Base-by-base conservation (phyloP, 495 filamentous ascomycete genomes). In the Hypoxylon fragiforme region DNA sequence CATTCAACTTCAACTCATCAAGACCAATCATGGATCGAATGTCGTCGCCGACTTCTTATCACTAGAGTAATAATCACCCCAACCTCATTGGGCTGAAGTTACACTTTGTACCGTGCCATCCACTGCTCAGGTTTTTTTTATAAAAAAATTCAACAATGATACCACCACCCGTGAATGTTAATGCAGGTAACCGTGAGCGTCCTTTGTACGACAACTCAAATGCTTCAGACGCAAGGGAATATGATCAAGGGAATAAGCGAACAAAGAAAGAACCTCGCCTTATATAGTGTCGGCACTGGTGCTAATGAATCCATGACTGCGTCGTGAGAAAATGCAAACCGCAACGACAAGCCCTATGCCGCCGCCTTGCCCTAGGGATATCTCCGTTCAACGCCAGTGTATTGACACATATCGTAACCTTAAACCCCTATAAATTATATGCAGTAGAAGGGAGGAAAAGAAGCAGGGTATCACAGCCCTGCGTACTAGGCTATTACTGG, bases 221-320 rank as follows among this genome's bases (percentile, higher is more conserved):
- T 55, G 45, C 50, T 37, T 31, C 15, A 43, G 40, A 55, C 14
- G 44, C 24, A 28, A 45, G 26, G 16, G 12, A 32, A 35, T 22
- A 32, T 26, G 22, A 59, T 21, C 11, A 36, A 28, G 49, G 47
- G 30, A 56, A 62, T n/a, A n/a, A n/a, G n/a, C n/a, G n/a, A n/a
- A n/a, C n/a, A n/a, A n/a, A n/a, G n/a, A n/a, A n/a, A n/a, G n/a
- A n/a, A n/a, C n/a, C n/a, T 48, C 18, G 44, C 14, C 56, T 52
- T 56, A 52, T 56, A 52, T 41, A 42, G 58, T 62, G 52, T 56
- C 34, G 58, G 42, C 52, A 56, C 58, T 46, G 48, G 56, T 62
- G 55, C 58, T 62, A 52, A 48, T 52, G 44, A 41, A 56, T 61
- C 58, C 58, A 47, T 56, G 47, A 56, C 48, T 44, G 37, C 47